phyloP scores from a whole-genome alignment of 805 yeast species.

The Isabelozyma pseudorhagii region DNA sequence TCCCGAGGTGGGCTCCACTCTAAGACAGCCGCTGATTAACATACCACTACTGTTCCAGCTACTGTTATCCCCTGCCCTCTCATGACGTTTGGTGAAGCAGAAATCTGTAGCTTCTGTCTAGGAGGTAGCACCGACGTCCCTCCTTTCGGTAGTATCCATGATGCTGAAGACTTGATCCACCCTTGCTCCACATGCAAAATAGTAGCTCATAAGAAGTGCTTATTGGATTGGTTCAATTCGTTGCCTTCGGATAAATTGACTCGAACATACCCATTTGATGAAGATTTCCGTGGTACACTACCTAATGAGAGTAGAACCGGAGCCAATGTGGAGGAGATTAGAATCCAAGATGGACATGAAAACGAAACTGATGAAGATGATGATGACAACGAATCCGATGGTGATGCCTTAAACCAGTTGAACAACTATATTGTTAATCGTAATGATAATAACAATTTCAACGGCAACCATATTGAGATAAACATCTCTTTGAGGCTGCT shows the following conservation, averaged over 20 bases:
- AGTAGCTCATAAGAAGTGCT: slow-evolving; percentile 34
- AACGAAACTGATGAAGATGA: neutral
- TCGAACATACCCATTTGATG: neutral
- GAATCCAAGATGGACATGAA: neutral
- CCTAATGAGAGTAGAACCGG: neutral
- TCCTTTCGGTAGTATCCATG: slow-evolving; percentile 32
- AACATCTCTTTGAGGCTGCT: slow-evolving; percentile 12
- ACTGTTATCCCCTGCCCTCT: too few species aligned
- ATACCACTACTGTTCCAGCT: too few species aligned
- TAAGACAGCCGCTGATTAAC: neutral
- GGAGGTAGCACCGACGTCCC: slow-evolving; percentile 39
- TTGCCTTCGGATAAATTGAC: slow-evolving; percentile 22
- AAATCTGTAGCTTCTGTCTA: slow-evolving; percentile 34
- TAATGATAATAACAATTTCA: neutral
- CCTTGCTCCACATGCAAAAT: slow-evolving; percentile 40
- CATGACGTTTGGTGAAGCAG: slow-evolving; percentile 10
- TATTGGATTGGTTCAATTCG: slow-evolving; percentile 40
- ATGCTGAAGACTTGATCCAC: slow-evolving; percentile 32
- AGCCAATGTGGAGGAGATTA: neutral
- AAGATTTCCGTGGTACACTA: neutral
- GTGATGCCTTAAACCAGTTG: neutral
- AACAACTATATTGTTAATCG: neutral
- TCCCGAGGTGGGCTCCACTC: neutral
- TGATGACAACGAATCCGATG: neutral
- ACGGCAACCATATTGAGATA: neutral